Conservation (phyloP, 495 filamentous ascomycete species). For the Penicillium roqueforti region DNA sequence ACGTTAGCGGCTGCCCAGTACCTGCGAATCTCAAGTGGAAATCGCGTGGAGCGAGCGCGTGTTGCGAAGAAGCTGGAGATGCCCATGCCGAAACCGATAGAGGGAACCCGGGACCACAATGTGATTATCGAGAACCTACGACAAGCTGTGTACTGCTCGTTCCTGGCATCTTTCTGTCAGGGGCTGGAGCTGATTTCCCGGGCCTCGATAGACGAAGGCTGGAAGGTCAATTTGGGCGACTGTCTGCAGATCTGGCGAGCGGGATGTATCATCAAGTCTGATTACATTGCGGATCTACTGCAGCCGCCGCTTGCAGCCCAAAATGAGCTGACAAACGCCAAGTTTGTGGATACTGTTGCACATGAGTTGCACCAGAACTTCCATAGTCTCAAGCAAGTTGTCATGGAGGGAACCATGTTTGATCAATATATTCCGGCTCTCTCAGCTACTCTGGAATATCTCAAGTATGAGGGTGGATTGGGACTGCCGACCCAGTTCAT, state of each 20-base stretch:
- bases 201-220: slow-evolving; percentile 56
- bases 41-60: slow-evolving; percentile 51
- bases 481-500: slow-evolving; percentile 64
- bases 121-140: slow-evolving; percentile 57
- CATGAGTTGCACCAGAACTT: slow-evolving; percentile 51
- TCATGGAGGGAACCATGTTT: slow-evolving; percentile 51
- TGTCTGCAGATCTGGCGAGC: slow-evolving; percentile 67
- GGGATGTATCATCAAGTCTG: slow-evolving; percentile 71
- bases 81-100: slow-evolving; percentile 39
- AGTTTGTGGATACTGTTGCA: slow-evolving; percentile 49
- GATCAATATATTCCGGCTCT: slow-evolving; percentile 64
- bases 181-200: slow-evolving; percentile 63
- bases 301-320: slow-evolving; percentile 35
- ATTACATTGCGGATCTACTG: slow-evolving; percentile 60
- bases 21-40: slow-evolving; percentile 61
- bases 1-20: slow-evolving; percentile 62
- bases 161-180: slow-evolving; percentile 61
- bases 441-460: slow-evolving; percentile 62
- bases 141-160: slow-evolving; percentile 57
- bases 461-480: slow-evolving; percentile 59
- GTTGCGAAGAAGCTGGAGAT: slow-evolving; percentile 44
- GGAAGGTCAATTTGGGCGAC: slow-evolving; percentile 56
- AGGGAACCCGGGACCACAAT: slow-evolving; percentile 39
- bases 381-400: slow-evolving; percentile 52
- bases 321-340: slow-evolving; percentile 35